Evolutionary conservation across 495 filamentous ascomycete genomes (phyloP), one percentile per base, ranked within the genome.

Genomic region (Aspergillus steynii): DNA sequence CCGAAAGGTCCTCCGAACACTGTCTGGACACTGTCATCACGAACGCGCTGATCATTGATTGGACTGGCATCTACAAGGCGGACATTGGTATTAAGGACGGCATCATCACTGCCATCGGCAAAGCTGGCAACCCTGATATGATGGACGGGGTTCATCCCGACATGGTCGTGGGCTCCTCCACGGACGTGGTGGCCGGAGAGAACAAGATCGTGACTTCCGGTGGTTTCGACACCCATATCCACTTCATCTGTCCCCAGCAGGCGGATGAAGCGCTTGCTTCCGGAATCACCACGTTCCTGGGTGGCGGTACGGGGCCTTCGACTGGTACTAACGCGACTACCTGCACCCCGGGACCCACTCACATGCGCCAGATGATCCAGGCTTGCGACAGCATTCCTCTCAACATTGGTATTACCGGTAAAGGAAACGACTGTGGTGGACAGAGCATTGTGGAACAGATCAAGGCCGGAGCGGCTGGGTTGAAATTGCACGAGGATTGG

Each of bases 401-500:
- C 55, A 99, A 99, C 74, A 74, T 96, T 61, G 95, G 92, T 32
- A 93, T 99, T 61, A 99, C 96, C 0, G 94, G 92, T 53, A 99
- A 99, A 78, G 95, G 95, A 49, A 99, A 97, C 71, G 96, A 99
- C 77, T 87, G 85, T 68, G 81, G 80, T n/a, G 81, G 82, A 0
- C 63, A 69, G 6, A 92, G 90, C 9, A 85, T 99, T 9, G 82
- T 83, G 29, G 91, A 97, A 61, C 93, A 97, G 76, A 83, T 90
- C 63, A 71, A 81, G 56, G 95, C 95, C 5, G 95, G 95, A 37
- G 93, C 86, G 10, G 91, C 90, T 53, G 95, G 95, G 31, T 81
- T 99, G 56, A 99, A 99, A 75, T 85, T 99, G 7, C 95, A 99
- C 71, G 95, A 99, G 75, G 95, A 99, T 78, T 99, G 95, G 95